Evolutionary conservation across 2,329 filamentous ascomycete species (phyloP).

Genomic region (Chaetomium strumarium): DNA sequence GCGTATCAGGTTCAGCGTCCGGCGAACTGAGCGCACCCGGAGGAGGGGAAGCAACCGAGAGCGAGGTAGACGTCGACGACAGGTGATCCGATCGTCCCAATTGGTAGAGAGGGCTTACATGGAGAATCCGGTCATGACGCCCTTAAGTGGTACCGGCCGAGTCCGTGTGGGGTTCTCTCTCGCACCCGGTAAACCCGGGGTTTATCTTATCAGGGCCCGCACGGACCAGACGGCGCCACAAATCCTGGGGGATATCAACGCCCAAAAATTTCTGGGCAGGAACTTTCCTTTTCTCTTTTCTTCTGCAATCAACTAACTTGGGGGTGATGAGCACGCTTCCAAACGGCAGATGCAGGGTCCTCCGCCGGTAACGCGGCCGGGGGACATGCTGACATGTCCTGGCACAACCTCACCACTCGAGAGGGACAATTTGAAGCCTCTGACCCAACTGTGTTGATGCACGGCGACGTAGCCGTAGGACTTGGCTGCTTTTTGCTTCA

Average conservation of each 20-base stretch:
- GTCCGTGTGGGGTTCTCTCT: neutral
- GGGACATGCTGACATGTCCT: slow-evolving; percentile 58
- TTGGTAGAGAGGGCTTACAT: too few species aligned
- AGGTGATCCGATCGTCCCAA: too few species aligned
- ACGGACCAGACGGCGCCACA: slow-evolving; percentile 4
- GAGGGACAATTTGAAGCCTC: slow-evolving; percentile 59
- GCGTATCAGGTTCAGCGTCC: too few species aligned
- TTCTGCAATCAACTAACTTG: slow-evolving; percentile 70
- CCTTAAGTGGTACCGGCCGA: too few species aligned
- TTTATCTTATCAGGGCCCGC: slow-evolving; percentile 6
- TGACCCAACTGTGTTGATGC: slow-evolving; percentile 51
- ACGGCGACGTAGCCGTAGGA: slow-evolving; percentile 15
- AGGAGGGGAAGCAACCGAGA: too few species aligned
- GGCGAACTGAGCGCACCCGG: too few species aligned
- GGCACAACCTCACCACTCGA: slow-evolving; percentile 55
- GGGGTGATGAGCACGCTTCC: slow-evolving; percentile 67
- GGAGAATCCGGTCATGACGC: too few species aligned
- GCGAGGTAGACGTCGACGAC: too few species aligned
- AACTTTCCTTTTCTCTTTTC: slow-evolving; percentile 31
- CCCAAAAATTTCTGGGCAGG: slow-evolving; percentile 8
- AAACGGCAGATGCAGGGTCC: slow-evolving; percentile 41
- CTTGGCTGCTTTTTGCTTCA: slow-evolving; percentile 20
- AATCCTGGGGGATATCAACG: neutral
- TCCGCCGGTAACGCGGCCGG: slow-evolving; percentile 42
- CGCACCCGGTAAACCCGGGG: neutral